Evolutionary conservation across 257 asterid genomes (phyloP), one percentile per base, ranked within the genome.

Genomic region (Ballota nigra): DNA sequence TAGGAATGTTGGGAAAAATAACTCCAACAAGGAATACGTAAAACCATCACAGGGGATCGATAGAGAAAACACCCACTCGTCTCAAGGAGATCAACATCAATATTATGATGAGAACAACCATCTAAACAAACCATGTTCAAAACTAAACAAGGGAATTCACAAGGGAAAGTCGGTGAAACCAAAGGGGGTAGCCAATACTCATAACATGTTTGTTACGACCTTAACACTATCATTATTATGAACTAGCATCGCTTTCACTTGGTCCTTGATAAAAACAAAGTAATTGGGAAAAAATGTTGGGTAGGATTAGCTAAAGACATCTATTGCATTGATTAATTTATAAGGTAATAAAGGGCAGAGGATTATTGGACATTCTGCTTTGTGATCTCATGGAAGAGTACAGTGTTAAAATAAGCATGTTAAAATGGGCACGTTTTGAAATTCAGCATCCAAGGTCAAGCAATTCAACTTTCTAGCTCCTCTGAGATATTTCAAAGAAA

Each of bases 181-280:
- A n/a, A n/a, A n/a, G n/a, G n/a, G n/a, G n/a, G n/a, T n/a, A n/a
- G n/a, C n/a, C n/a, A n/a, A n/a, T n/a, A n/a, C n/a, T n/a, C n/a
- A 26, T 20, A 36, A 38, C 34, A 40, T 67, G 67, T 72, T 72
- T 60, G 56, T 45, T 72, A 12, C 75, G 61, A 15, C 57, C 49
- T 71, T 47, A 60, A 60, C 62, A 66, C 38, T 29, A 40, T 51
- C 63, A 61, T 60, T 6, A 59, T 49, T 66, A 19, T 77, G 71
- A 26, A 45, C 47, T 51, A 34, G 10, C 63, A 29, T 43, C 57
- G 29, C 41, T 70, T 4, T 56, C 5, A 51, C 60, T 47, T 15
- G 59, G 16, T 51, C 68, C 13, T 47, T 66, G 20, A 12, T 8
- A 56, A 57, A 56, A 34, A 8, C 3, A 26, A 31, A 26, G 60